Evolutionary conservation across 768 basidiomycete genomes (phyloP).

Genomic region (Zangia roseola): DNA sequence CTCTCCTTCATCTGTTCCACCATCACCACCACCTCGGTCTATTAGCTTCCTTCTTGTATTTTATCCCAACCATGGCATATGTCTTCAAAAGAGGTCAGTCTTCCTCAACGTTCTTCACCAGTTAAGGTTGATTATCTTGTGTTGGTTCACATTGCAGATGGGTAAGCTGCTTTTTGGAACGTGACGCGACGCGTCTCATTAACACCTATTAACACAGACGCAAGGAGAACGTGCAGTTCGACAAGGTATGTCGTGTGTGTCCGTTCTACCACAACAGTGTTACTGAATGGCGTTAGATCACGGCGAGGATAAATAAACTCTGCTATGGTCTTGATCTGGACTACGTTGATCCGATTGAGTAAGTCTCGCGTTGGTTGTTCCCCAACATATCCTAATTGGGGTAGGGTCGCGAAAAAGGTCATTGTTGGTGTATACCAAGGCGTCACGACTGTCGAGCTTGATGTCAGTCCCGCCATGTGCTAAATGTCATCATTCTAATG

Average conservation of each 20-base stretch:
- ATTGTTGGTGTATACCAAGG: slow-evolving; percentile 92
- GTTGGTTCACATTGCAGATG: slow-evolving; percentile 37
- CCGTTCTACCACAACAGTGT: slow-evolving; percentile 11
- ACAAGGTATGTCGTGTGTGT: slow-evolving; percentile 59
- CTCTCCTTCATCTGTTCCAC: slow-evolving; percentile 19
- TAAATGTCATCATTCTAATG: slow-evolving; percentile 2
- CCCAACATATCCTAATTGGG: slow-evolving; percentile 4
- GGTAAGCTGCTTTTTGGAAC: slow-evolving; percentile 33
- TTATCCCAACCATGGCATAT: slow-evolving; percentile 39
- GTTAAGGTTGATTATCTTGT: slow-evolving; percentile 6
- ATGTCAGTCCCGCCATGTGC: slow-evolving; percentile 53
- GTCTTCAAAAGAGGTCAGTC: slow-evolving; percentile 59
- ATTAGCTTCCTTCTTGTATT: slow-evolving; percentile 3
- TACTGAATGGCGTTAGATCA: slow-evolving; percentile 55
- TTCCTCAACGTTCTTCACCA: not conserved
- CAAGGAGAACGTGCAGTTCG: slow-evolving; percentile 91
- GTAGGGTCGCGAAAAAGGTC: slow-evolving; percentile 87
- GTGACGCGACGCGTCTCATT: slow-evolving; percentile 26
- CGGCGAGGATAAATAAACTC: slow-evolving; percentile 82
- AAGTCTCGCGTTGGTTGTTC: not conserved
- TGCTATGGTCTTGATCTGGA: slow-evolving; percentile 95
- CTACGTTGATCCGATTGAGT: slow-evolving; percentile 91
- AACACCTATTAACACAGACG: slow-evolving; percentile 44
- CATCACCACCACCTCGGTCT: slow-evolving; percentile 20
- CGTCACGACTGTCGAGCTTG: slow-evolving; percentile 95